Conservation (phyloP, 2,329 filamentous ascomycete genomes). For the Elsinoe ampelina region DNA sequence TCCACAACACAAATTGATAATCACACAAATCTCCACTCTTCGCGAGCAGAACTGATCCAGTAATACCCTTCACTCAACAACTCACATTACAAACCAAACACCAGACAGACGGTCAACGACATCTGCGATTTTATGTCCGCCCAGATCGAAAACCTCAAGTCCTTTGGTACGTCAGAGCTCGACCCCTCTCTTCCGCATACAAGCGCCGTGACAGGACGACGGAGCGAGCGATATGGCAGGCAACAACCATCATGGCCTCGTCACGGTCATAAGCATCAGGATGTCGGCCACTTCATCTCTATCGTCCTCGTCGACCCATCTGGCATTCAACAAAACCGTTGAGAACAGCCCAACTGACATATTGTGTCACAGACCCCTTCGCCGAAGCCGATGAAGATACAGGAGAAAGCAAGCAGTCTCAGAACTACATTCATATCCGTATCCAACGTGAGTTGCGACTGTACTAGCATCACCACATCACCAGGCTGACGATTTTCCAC, state of each 20-base stretch:
- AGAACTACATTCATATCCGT: conserved; percentile 99
- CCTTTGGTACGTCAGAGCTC: conserved; percentile 63
- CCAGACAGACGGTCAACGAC: conserved; percentile 14
- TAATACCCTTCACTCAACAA: conserved; percentile 1
- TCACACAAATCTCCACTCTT: conserved; percentile 14
- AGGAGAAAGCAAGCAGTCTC: conserved; percentile 87
- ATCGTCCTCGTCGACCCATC: not conserved
- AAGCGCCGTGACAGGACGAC: not conserved
- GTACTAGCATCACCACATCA: not conserved
- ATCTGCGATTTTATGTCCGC: conserved; percentile 64
- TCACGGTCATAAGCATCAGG: not conserved
- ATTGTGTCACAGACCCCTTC: conserved; percentile 75
- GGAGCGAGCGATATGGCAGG: not conserved
- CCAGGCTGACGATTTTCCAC: conserved; percentile 34
- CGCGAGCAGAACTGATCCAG: conserved; percentile 2
- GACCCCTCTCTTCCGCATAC: conserved; percentile 6
- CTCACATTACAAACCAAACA: conserved; percentile 4
- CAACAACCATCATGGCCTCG: not conserved
- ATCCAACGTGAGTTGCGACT: conserved; percentile 74
- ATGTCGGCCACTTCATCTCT: not conserved
- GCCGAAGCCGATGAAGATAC: conserved; percentile 99
- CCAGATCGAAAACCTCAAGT: conserved; percentile 88
- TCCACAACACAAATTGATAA: conserved; percentile 13
- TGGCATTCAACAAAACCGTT: conserved; percentile 12
- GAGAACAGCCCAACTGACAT: conserved; percentile 11